Evolutionary conservation across 179 eudicot genomes (phyloP), one percentile per base, ranked within the genome.

Genomic region (Sideroxylon spinosum): DNA sequence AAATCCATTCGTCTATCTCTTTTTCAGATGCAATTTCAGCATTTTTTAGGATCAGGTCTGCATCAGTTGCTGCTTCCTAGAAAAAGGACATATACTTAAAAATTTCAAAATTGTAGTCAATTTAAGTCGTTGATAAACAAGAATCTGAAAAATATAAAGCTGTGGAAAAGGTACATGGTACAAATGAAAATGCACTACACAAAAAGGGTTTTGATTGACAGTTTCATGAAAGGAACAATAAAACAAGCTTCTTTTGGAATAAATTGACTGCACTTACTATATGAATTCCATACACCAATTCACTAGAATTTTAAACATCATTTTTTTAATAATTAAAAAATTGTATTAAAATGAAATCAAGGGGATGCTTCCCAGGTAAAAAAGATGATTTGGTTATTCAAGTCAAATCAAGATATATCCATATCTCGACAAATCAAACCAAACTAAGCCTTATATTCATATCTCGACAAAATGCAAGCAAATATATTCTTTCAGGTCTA

Each of bases 1-100:
- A 82, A 80, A 81, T 78, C 97, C 92, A 92, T 62, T 85, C 79
- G 75, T 83, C 90, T 80, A 80, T 81, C 71, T 89, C 88, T 76
- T 82, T 88, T 29, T 84, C 79, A 76, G 85, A 83, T 77, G 78
- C 68, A 25, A 74, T 79, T 79, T 88, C 85, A 75, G 81, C 86
- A 83, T 80, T 83, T 80, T 84, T 81, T 77, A 83, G 76, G 50
- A 91, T 73, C 70, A 65, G 72, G 73, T 89, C 87, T 26, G 90
- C 94, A 68, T 83, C 81, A 63, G 73, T 77, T 60, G 82, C 85
- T 65, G 94, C 85, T 67, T 88, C 88, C 97, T 92, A 77, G 74
- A 63, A 63, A 80, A 73, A 56, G 44, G 29, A 46, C 60, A 75
- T 26, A 19, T 9, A 66, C n/a, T 37, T 25, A 74, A 67, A 52